Percentiles rank a stretch among this genome's conserved stretches.
phyloP scores from a whole-genome alignment of 129 eudicot species.

The Tagetes erecta region DNA sequence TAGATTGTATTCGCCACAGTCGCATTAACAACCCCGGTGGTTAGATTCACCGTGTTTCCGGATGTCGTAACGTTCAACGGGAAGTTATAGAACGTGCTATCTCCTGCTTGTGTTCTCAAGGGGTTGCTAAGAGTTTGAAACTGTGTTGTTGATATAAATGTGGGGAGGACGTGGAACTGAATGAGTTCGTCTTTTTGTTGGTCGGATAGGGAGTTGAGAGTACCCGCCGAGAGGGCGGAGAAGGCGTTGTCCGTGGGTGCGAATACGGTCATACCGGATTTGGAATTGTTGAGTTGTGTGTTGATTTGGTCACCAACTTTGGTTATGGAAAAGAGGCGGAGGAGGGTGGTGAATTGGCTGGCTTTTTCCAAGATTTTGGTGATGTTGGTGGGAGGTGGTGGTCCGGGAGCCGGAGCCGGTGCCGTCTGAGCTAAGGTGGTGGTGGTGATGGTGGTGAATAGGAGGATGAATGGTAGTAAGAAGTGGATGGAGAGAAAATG shows the following conservation, averaged over 20 bases:
- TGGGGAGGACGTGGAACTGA: slow-evolving; percentile 73
- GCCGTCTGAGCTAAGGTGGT: slow-evolving; percentile 58
- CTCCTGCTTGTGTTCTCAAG: slow-evolving; percentile 85
- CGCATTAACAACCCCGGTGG: slow-evolving; percentile 72
- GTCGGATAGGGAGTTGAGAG: slow-evolving; percentile 69
- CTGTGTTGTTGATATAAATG: slow-evolving; percentile 51
- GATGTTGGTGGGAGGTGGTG: slow-evolving; percentile 77
- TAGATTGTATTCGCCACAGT: slow-evolving; percentile 63
- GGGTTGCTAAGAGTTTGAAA: slow-evolving; percentile 91
- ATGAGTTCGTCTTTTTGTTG: slow-evolving; percentile 70
- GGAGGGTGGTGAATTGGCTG: slow-evolving; percentile 75
- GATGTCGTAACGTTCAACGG: slow-evolving; percentile 72
- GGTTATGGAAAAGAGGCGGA: slow-evolving; percentile 59
- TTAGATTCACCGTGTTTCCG: slow-evolving; percentile 70
- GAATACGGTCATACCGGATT: slow-evolving; percentile 69
- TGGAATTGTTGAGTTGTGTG: slow-evolving; percentile 84
- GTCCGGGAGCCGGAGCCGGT: slow-evolving; percentile 59
- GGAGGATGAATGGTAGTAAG: slow-evolving; percentile 30
- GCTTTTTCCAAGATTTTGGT: slow-evolving; percentile 80
- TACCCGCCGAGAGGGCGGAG: slow-evolving; percentile 63
- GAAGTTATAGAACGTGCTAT: slow-evolving; percentile 44
- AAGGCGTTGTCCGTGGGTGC: slow-evolving; percentile 90
- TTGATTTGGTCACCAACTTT: slow-evolving; percentile 69
- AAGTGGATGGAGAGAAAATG: slow-evolving; percentile 22
- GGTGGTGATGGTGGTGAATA: slow-evolving; percentile 36